Percentiles rank a stretch among this genome's conserved stretches.
These are phyloP conservation scores for Lasiosphaeriaceae sp. DNA, from an alignment of 495 filamentous ascomycete species.

Conservation along the genomic window DNA sequence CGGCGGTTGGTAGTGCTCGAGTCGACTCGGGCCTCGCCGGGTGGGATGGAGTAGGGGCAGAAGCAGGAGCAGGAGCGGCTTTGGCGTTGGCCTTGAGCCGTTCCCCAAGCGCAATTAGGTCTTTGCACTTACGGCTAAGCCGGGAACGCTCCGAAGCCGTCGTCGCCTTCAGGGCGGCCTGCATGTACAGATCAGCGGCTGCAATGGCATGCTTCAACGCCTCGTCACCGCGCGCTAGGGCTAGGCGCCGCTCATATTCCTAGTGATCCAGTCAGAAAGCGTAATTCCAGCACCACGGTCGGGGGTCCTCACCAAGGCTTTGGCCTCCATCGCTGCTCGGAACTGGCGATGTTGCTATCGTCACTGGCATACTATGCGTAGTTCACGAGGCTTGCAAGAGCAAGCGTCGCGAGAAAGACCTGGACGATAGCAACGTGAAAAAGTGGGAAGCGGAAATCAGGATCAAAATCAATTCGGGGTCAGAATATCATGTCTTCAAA, in stretches of 20 bases:
- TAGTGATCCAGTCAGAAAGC: constrained; percentile 31
- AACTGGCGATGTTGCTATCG: neutral
- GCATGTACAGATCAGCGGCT: constrained; percentile 75
- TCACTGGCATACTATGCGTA: constrained; percentile 7
- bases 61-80: constrained; percentile 10
- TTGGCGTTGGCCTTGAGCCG: constrained; percentile 56
- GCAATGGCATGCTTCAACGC: constrained; percentile 71
- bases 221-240: constrained; percentile 52
- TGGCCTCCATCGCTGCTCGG: constrained; percentile 24
- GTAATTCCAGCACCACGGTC: neutral
- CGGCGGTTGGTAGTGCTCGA: constrained; percentile 62
- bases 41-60: constrained; percentile 23
- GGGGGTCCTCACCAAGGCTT: constrained; percentile 36
- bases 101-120: constrained; percentile 65
- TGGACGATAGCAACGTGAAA: neutral
- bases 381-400: neutral
- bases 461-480: too few species aligned
- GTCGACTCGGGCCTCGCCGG: constrained; percentile 51
- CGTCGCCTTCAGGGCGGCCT: constrained; percentile 54
- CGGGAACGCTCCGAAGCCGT: constrained; percentile 51
- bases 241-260: constrained; percentile 59
- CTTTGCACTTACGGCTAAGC: constrained; percentile 61
- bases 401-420: too few species aligned
- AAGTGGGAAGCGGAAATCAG: too few species aligned
- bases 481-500: too few species aligned